Evolutionary conservation across 192 early-diverging fungal species (phyloP).

Genomic region (Rhizophagus sp.): DNA sequence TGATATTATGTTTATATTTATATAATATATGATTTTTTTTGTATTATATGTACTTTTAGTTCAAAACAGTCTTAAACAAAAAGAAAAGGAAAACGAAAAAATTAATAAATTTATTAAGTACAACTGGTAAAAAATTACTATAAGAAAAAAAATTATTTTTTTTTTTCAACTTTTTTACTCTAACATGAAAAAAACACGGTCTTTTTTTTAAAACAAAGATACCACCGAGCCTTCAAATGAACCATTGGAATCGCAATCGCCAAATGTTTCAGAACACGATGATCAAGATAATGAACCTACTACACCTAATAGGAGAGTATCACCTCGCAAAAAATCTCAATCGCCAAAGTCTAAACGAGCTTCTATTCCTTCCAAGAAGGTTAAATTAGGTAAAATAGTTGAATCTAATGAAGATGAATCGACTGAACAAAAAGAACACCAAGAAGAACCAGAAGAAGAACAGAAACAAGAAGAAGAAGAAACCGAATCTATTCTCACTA

Average conservation of each 20-base stretch:
- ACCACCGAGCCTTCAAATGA: not conserved
- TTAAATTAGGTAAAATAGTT: not conserved
- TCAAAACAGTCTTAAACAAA: not conserved
- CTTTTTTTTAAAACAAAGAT: not conserved
- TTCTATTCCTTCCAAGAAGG: not conserved
- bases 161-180: too few relatives aligned
- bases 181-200: not conserved
- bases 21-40: not conserved
- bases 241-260: not conserved
- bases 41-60: not conserved
- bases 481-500: not conserved
- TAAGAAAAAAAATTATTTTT: not conserved
- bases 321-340: not conserved
- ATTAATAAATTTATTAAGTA: not conserved
- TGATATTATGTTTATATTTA: too few relatives aligned
- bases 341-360: not conserved
- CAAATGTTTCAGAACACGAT: not conserved
- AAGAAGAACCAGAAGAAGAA: not conserved
- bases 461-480: not conserved
- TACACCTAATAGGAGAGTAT: too few relatives aligned
- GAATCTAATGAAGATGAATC: not conserved
- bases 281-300: not conserved
- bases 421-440: not conserved
- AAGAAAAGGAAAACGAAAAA: conserved; percentile 17
- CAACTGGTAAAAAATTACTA: not conserved